These are phyloP conservation scores for Cyclotella baltica DNA, from an alignment of 108 stramenopile species.

Conservation along the genomic window DNA sequence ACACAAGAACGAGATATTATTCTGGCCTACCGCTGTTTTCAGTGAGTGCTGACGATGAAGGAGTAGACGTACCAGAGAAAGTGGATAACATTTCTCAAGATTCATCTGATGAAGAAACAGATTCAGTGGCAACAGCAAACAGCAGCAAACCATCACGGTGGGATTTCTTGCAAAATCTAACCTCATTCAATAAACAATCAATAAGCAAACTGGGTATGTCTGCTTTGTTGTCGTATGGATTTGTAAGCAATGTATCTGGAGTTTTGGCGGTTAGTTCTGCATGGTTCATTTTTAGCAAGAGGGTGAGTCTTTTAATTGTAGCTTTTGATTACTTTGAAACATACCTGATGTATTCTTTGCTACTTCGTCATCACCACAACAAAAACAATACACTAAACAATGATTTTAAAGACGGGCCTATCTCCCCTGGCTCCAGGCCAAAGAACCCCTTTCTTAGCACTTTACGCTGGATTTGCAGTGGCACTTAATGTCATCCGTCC, in stretches of 20 bases:
- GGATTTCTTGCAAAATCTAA: conserved; percentile 5
- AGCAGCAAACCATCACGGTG: background rate
- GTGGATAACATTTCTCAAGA: background rate
- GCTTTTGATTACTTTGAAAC: no score
- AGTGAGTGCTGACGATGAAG: background rate
- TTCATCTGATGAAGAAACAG: background rate
- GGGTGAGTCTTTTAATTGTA: conserved; percentile 62
- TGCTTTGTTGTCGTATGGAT: conserved; percentile 88
- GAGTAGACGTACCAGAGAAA: background rate
- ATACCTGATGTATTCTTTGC: no score
- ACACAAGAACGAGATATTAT: background rate
- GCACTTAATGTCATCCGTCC: conserved; percentile 89
- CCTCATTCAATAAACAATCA: conserved; percentile 48
- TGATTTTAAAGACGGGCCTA: conserved; percentile 65
- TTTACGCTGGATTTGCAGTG: conserved; percentile 87
- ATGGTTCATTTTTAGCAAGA: conserved; percentile 71
- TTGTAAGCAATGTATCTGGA: conserved; percentile 87
- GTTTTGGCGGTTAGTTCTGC: conserved; percentile 76
- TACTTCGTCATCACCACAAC: background rate
- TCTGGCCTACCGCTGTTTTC: background rate
- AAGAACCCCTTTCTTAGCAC: conserved; percentile 86
- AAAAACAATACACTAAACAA: no score
- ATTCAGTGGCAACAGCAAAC: background rate
- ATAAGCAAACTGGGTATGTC: conserved; percentile 84
- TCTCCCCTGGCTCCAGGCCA: conserved; percentile 90